Conservation (phyloP, 176 grass and related monocot species). For the Eremochloa ophiuroides region DNA sequence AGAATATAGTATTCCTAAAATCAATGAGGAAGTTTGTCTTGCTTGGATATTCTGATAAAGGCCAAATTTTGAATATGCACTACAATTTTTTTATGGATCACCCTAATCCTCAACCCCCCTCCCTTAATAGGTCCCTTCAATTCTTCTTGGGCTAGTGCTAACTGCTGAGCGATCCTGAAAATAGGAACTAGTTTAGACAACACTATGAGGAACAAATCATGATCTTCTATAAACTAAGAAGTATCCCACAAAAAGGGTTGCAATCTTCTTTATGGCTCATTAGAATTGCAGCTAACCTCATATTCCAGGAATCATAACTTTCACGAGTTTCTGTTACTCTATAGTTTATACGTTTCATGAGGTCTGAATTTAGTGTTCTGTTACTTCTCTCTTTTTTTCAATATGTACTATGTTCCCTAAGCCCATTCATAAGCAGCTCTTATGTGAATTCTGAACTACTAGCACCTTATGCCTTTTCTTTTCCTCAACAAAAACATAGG, state of each 20-base stretch:
- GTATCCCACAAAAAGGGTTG: background rate
- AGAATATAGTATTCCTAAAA: background rate
- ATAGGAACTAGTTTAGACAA: background rate
- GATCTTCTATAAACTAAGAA: background rate
- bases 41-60: constrained; percentile 5
- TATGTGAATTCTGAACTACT: background rate
- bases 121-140: background rate
- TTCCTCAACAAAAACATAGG: background rate
- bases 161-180: background rate
- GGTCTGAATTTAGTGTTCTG: background rate
- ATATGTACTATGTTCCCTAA: background rate
- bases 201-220: background rate
- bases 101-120: no score
- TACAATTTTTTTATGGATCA: background rate
- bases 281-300: background rate
- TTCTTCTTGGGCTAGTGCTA: background rate
- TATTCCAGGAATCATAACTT: background rate
- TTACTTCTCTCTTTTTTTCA: background rate
- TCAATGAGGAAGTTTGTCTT: background rate
- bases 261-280: background rate
- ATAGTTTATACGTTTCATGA: background rate
- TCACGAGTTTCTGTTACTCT: background rate
- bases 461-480: background rate
- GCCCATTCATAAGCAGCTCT: background rate
- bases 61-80: constrained; percentile 5